These are phyloP conservation scores for Colletotrichum sp. DNA, from an alignment of 2,329 filamentous ascomycete species.

Conservation along the genomic window DNA sequence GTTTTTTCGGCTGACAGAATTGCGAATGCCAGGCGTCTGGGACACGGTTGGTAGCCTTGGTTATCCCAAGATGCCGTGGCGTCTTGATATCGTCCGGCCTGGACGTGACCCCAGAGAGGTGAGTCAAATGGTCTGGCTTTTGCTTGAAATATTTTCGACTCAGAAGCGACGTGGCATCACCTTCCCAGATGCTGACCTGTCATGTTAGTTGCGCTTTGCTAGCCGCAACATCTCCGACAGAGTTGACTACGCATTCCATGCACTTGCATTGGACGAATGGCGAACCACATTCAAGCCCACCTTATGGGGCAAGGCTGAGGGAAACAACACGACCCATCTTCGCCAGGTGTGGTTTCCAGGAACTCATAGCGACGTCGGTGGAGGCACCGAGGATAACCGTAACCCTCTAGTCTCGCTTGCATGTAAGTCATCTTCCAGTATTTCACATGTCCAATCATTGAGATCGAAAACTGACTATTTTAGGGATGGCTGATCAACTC, in stretches of 20 bases:
- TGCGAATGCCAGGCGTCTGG: conserved; percentile 45
- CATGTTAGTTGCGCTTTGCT: conserved; percentile 11
- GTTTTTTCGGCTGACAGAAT: neutral
- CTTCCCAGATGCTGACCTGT: neutral
- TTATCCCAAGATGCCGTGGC: conserved; percentile 18
- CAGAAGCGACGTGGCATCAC: neutral
- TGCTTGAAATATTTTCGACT: neutral
- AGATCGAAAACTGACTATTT: neutral
- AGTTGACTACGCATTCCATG: conserved; percentile 60
- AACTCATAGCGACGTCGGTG: conserved; percentile 65
- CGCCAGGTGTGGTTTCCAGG: conserved; percentile 59
- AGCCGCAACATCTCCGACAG: conserved; percentile 25
- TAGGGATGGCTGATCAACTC: conserved; percentile 28
- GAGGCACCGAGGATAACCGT: conserved; percentile 49
- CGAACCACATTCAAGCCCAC: conserved; percentile 36
- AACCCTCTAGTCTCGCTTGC: conserved; percentile 27
- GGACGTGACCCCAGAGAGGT: conserved; percentile 10
- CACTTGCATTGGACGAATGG: conserved; percentile 58
- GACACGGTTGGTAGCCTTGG: conserved; percentile 55
- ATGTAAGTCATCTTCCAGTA: conserved; percentile 8
- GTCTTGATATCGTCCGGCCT: neutral
- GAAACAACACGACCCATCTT: conserved; percentile 20
- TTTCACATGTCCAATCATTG: neutral
- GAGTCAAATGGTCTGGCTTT: neutral
- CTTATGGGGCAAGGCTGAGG: conserved; percentile 28